Base-by-base conservation (phyloP, 345 rosid species). In the Alliaria petiolata region DNA sequence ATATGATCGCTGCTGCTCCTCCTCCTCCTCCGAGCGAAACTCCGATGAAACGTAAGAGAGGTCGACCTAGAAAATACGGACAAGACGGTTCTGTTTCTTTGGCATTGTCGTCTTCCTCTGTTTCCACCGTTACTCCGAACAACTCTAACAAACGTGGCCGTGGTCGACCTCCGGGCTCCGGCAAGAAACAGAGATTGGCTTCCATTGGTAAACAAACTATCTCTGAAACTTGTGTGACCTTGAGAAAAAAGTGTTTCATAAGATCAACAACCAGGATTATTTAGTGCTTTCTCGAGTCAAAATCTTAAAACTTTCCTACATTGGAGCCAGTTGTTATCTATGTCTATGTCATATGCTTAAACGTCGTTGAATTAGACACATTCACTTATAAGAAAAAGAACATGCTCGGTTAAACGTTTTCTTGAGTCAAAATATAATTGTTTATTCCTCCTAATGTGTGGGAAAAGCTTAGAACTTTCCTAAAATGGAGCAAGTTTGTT, bases 11-110 rank as follows among this genome's bases (percentile, higher is more conserved):
- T n/a, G n/a, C n/a, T 52, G 69, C 73, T 4, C 65, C 76, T 78
- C 85, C 83, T 66, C 79, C 69, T 0, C 69, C 75, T 64, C 80
- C 82, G 12, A 78, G 81, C 7, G 79, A 79, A 5, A 87, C 86
- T 83, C 85, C 86, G 20, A 62, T 80, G 47, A 89, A 86, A 72
- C 82, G 96, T 63, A 91, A 89, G 78, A 83, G 99, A 47, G 99
- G 98, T 45, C 79, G 99, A 77, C 96, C 99, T 3, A 78, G 96
- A 76, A 91, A 89, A 72, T 91, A 91, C 52, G 96, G 96, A 42
- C 82, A 87, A 16, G 93, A 88, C 54, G 91, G 92, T 67, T 55
- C 84, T 45, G 95, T 85, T 47, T 87, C 97, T 4, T 79, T 89
- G 78, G 98, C 92, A 71, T 80, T 91, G 77, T 85, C 95, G 1